Evolutionary conservation across 2,329 filamentous ascomycete species (phyloP).

Genomic region (Nectriaceae sp.): DNA sequence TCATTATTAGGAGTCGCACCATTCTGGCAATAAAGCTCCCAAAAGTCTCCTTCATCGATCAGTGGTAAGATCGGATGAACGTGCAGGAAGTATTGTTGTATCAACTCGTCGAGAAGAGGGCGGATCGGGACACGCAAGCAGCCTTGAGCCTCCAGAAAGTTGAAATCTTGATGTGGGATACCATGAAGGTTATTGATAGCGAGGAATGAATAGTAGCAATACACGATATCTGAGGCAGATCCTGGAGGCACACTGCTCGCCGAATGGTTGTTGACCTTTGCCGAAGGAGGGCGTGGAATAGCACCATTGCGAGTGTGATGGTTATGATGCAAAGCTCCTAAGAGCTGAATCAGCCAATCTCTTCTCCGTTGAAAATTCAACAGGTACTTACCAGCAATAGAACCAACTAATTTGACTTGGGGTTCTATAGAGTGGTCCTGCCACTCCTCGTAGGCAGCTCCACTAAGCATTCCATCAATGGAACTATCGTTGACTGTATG

Average conservation of each 20-base stretch:
- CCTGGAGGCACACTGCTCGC: not conserved
- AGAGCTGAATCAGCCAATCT: not conserved
- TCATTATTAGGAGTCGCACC: not conserved
- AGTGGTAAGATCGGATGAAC: slow-evolving; percentile 23
- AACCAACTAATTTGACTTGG: not conserved
- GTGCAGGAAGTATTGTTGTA: slow-evolving; percentile 23
- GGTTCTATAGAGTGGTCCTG: too few species aligned
- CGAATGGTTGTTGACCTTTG: not conserved
- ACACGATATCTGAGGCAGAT: slow-evolving; percentile 35
- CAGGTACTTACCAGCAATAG: not conserved
- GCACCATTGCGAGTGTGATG: not conserved
- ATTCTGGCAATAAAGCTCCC: slow-evolving; percentile 17
- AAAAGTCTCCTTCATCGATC: slow-evolving; percentile 21
- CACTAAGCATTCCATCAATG: not conserved
- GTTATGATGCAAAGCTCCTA: not conserved
- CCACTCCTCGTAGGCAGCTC: too few species aligned
- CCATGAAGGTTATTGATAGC: slow-evolving; percentile 34
- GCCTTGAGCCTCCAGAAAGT: slow-evolving; percentile 7
- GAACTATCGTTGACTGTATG: not conserved
- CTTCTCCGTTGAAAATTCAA: not conserved
- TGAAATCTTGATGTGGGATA: slow-evolving; percentile 37
- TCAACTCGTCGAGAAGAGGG: slow-evolving; percentile 18
- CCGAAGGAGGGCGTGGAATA: too few species aligned
- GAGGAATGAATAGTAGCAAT: slow-evolving; percentile 46
- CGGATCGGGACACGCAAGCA: slow-evolving; percentile 18